phyloP scores from a whole-genome alignment of 208 protist genomes.

The Acanthamoeba quina region DNA sequence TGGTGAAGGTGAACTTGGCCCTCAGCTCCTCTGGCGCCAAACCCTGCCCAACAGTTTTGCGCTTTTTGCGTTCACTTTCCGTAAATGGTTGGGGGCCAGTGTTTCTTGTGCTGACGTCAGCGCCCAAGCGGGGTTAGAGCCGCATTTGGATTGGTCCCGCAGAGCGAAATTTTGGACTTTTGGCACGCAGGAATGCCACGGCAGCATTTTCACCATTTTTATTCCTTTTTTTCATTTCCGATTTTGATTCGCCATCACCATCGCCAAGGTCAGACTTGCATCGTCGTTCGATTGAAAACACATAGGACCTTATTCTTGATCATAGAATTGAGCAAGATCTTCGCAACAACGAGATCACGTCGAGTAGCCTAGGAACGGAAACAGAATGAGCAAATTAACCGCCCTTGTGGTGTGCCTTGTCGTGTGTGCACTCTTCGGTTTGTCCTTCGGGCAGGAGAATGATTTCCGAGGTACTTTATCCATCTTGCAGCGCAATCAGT shows the following conservation, averaged over 20 bases:
- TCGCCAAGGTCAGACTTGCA: too few relatives aligned
- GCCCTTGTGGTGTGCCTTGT: conserved; percentile 34
- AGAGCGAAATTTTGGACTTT: background rate
- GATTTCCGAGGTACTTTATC: conserved; percentile 41
- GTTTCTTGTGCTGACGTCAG: background rate
- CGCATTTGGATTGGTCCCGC: background rate
- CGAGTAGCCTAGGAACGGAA: background rate
- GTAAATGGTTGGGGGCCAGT: background rate
- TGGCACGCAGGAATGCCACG: background rate
- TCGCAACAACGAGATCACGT: background rate
- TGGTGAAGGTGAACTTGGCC: too few relatives aligned
- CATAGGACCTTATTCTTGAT: background rate
- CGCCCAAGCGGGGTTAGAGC: background rate
- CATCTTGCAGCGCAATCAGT: background rate
- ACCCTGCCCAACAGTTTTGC: too few relatives aligned
- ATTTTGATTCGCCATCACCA: too few relatives aligned
- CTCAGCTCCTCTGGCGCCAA: background rate
- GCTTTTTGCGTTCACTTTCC: background rate
- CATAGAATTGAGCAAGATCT: background rate
- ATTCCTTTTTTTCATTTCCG: background rate
- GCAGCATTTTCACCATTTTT: background rate
- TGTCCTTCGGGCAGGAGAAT: conserved; percentile 29
- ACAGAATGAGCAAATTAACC: background rate
- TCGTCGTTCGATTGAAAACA: too few relatives aligned
- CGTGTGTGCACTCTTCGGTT: background rate